Evolutionary conservation across 441 rosid species (phyloP).

Genomic region (Corymbia citriodora): DNA sequence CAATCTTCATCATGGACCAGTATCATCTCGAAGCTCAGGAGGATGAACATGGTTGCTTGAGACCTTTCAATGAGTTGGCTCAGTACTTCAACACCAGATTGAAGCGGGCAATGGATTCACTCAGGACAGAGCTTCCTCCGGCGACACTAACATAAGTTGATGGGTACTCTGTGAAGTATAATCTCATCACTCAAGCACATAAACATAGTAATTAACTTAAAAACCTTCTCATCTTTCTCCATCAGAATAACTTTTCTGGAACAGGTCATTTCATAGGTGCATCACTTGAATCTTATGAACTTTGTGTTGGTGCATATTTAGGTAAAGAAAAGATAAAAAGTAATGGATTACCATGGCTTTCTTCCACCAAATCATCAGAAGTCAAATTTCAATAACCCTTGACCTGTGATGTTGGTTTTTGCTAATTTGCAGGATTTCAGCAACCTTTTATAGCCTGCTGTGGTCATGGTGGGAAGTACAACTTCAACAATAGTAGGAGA

Average conservation of each 20-base stretch:
- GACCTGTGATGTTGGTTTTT: not conserved
- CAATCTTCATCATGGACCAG: constrained; percentile 22
- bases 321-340: not conserved
- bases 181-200: constrained; percentile 28
- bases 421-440: constrained; percentile 16
- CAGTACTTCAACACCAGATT: constrained; percentile 31
- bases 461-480: constrained; percentile 26
- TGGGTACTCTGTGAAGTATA: constrained; percentile 36
- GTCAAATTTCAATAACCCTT: not conserved
- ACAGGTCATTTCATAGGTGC: not conserved
- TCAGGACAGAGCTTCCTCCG: constrained; percentile 31
- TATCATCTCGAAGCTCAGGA: constrained; percentile 17
- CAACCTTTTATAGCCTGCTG: constrained; percentile 22
- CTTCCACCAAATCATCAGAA: not conserved
- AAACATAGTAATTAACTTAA: constrained; percentile 16
- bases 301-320: not conserved
- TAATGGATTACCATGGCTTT: not conserved
- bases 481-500: constrained; percentile 2
- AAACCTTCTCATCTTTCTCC: not conserved
- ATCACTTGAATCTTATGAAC: not conserved
- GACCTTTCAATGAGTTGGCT: constrained; percentile 40
- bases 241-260: not conserved
- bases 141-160: constrained; percentile 42
- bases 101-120: constrained; percentile 24
- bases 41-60: constrained; percentile 40